Evolutionary conservation across 495 filamentous ascomycete species (phyloP).

Genomic region (Penicillium roqueforti): DNA sequence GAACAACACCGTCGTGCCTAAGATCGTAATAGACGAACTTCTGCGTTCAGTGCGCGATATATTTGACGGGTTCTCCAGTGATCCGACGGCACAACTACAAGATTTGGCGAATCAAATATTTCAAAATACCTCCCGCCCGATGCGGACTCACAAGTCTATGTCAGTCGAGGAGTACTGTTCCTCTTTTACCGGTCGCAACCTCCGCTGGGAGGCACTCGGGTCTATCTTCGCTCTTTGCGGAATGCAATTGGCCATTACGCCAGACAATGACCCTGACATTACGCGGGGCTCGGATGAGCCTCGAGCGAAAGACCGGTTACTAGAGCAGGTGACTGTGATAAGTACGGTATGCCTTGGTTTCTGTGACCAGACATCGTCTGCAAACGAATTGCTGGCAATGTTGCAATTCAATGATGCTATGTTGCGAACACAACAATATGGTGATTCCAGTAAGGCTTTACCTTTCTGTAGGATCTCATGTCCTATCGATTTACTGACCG

Average conservation of each 20-base stretch:
- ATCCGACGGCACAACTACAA: slow-evolving; percentile 29
- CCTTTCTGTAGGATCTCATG: not conserved
- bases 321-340: slow-evolving; percentile 38
- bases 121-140: slow-evolving; percentile 30
- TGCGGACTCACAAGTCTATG: slow-evolving; percentile 28
- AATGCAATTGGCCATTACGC: slow-evolving; percentile 35
- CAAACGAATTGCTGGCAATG: slow-evolving; percentile 47
- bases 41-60: slow-evolving; percentile 25
- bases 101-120: slow-evolving; percentile 31
- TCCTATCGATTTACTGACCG: slow-evolving; percentile 8
- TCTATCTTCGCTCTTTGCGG: slow-evolving; percentile 49
- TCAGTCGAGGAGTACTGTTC: slow-evolving; percentile 34
- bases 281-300: slow-evolving; percentile 18
- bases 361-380: slow-evolving; percentile 42
- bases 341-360: slow-evolving; percentile 44
- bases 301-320: slow-evolving; percentile 26
- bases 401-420: slow-evolving; percentile 42
- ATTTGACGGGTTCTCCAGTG: slow-evolving; percentile 21
- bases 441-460: slow-evolving; percentile 47
- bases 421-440: slow-evolving; percentile 44
- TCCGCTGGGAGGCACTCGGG: slow-evolving; percentile 59
- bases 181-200: slow-evolving; percentile 46
- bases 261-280: slow-evolving; percentile 35
- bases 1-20: slow-evolving; percentile 22
- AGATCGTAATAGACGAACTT: slow-evolving; percentile 25